These are phyloP conservation scores for Avena sativa DNA, from an alignment of 176 grass and related monocot species.

Conservation along the genomic window DNA sequence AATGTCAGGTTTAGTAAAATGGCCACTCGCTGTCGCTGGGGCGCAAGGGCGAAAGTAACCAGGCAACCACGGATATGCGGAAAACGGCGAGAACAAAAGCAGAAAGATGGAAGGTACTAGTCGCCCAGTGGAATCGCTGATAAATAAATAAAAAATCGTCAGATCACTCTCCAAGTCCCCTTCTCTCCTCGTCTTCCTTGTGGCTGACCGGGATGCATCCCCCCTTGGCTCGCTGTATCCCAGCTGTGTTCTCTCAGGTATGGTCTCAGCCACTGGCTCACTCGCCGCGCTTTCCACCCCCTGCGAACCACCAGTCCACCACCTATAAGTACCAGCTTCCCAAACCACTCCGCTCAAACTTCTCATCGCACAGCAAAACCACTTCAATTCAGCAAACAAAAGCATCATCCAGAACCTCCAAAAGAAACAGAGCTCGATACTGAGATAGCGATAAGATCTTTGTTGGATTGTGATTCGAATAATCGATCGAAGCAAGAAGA, in stretches of 20 bases:
- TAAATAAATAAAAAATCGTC: background rate
- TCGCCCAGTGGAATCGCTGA: no score
- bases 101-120: background rate
- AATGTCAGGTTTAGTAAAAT: background rate
- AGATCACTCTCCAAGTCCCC: conserved; percentile 34
- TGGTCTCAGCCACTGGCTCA: background rate
- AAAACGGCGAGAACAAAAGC: background rate
- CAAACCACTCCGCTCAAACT: background rate
- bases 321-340: conserved; percentile 36
- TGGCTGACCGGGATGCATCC: conserved; percentile 22
- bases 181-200: background rate
- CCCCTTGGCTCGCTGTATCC: background rate
- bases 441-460: background rate
- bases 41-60: background rate
- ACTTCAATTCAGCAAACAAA: background rate
- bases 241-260: background rate
- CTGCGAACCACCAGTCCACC: background rate
- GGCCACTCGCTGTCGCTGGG: background rate
- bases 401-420: background rate
- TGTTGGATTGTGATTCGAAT: background rate
- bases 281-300: conserved; percentile 26
- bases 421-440: background rate
- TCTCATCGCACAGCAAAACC: conserved; percentile 11
- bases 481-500: conserved; percentile 8
- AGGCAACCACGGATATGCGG: background rate